Percentiles rank a stretch among this genome's conserved stretches.
phyloP scores from a whole-genome alignment of 2,329 filamentous ascomycete genomes.

The Monosporascus sp. region DNA sequence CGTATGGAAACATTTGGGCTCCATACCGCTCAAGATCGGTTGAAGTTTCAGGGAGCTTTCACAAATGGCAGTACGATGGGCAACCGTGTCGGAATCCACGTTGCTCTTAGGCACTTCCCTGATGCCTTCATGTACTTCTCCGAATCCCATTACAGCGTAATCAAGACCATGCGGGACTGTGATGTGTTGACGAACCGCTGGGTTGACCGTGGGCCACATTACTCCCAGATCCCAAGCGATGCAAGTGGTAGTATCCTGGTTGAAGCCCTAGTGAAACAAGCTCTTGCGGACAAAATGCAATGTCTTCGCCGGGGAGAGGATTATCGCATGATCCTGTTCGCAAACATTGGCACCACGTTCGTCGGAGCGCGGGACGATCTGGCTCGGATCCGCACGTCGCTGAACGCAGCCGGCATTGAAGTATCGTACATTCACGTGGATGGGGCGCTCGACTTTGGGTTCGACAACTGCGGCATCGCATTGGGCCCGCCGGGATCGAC shows the following conservation, averaged over 20 bases:
- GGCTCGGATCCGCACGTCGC: neutral
- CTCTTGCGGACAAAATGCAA: neutral
- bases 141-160: constrained; percentile 9
- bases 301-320: neutral
- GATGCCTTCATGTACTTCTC: constrained; percentile 7
- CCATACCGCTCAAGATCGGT: neutral
- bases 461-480: constrained; percentile 2
- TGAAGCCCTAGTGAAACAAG: constrained; percentile 2
- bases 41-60: constrained; percentile 5
- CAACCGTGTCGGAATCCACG: constrained; percentile 7
- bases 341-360: constrained; percentile 7
- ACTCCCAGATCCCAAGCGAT: constrained; percentile 1
- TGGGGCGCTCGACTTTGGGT: constrained; percentile 6
- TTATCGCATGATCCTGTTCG: constrained; percentile 5
- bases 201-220: neutral
- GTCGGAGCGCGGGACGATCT: constrained; percentile 5
- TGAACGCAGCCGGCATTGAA: neutral
- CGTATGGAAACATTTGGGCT: constrained; percentile 5
- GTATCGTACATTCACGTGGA: constrained; percentile 8
- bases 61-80: constrained; percentile 11
- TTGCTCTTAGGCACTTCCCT: constrained; percentile 6
- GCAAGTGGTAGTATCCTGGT: constrained; percentile 2
- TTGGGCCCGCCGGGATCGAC: constrained; percentile 1
- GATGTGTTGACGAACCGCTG: constrained; percentile 6
- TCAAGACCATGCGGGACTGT: constrained; percentile 7